Evolutionary conservation across 73 alveolate genomes (phyloP).

Genomic region (Stentor roeselii): DNA sequence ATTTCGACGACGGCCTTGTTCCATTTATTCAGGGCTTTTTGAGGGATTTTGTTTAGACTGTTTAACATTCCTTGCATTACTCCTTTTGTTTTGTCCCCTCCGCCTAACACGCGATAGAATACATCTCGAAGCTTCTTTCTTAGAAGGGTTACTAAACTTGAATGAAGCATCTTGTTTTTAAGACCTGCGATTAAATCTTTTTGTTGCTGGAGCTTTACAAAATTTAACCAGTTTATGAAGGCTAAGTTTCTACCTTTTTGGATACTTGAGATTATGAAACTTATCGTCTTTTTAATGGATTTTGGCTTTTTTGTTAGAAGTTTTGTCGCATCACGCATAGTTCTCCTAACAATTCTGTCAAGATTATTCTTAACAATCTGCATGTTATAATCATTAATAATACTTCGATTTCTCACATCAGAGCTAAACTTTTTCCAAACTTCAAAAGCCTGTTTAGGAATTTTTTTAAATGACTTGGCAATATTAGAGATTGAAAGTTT

Average conservation of each 20-base stretch:
- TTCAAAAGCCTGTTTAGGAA: not conserved
- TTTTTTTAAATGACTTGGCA: not conserved
- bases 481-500: not conserved
- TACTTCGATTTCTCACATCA: not conserved
- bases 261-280: too few relatives aligned
- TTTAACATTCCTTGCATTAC: not conserved
- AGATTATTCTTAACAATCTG: not conserved
- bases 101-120: not conserved
- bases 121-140: not conserved
- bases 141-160: not conserved
- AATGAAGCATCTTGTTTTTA: too few relatives aligned
- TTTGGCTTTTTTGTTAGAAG: too few relatives aligned
- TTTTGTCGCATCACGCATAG: not conserved
- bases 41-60: not conserved
- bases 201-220: not conserved
- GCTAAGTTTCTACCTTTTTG: not conserved
- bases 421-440: not conserved
- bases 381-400: not conserved
- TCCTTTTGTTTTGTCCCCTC: constrained; percentile 1
- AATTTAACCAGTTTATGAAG: not conserved
- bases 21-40: constrained; percentile 7
- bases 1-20: not conserved
- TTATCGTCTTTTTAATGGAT: not conserved
- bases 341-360: not conserved
- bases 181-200: not conserved